Conservation (phyloP, 2,329 filamentous ascomycete genomes). For the Colletotrichum lentis region DNA sequence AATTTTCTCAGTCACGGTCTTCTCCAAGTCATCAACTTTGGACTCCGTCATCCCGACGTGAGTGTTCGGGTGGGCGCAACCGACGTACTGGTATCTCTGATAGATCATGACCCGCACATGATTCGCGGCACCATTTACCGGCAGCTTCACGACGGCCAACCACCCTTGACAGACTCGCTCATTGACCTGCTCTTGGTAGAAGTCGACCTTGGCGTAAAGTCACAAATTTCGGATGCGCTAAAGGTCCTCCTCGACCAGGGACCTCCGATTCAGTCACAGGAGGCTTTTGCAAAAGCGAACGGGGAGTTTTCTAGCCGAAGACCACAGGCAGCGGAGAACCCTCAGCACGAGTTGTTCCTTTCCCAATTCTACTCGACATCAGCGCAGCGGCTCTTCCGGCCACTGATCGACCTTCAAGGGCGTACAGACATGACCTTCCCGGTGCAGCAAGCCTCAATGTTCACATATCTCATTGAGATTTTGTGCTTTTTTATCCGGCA, state of each 20-base stretch:
- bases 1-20: conserved; percentile 91
- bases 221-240: conserved; percentile 92
- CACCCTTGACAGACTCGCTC: conserved; percentile 87
- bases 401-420: conserved; percentile 80
- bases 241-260: conserved; percentile 88
- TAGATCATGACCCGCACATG: conserved; percentile 95
- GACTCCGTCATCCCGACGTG: conserved; percentile 84
- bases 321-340: conserved; percentile 62
- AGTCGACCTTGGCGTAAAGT: conserved; percentile 92
- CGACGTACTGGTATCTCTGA: conserved; percentile 90
- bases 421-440: conserved; percentile 74
- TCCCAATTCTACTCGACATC: conserved; percentile 90
- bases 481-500: conserved; percentile 93
- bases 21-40: conserved; percentile 89
- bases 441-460: conserved; percentile 87
- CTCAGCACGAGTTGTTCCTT: conserved; percentile 86
- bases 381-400: conserved; percentile 84
- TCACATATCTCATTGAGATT: conserved; percentile 89
- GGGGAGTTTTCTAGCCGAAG: conserved; percentile 73
- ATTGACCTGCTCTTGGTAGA: conserved; percentile 92
- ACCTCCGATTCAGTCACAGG: conserved; percentile 58
- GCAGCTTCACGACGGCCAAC: conserved; percentile 85
- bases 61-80: conserved; percentile 89
- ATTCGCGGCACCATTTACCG: conserved; percentile 93
- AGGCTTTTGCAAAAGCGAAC: conserved; percentile 69